A percentile compares a stretch with the other conserved stretches of the same genome.
phyloP scores from a whole-genome alignment of 768 basidiomycete species.

The Royoungia palumana region DNA sequence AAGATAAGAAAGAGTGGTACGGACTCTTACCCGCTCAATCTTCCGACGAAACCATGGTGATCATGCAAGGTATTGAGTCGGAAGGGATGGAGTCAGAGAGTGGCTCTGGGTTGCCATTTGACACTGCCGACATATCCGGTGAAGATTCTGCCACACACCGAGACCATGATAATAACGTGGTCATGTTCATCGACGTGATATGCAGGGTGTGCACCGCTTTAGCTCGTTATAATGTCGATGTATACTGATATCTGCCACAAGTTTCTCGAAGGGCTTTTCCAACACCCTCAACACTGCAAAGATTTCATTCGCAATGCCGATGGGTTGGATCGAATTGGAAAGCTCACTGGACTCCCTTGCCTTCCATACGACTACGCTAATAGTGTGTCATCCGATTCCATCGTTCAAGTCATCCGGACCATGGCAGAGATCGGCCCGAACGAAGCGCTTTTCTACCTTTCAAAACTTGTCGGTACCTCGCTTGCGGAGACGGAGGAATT shows the following conservation, averaged over 20 bases:
- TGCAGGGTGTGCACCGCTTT: slow-evolving; percentile 56
- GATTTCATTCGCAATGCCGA: slow-evolving; percentile 81
- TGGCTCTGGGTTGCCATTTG: slow-evolving; percentile 16
- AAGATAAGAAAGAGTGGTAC: slow-evolving; percentile 68
- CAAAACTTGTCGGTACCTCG: slow-evolving; percentile 66
- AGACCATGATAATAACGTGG: slow-evolving; percentile 70
- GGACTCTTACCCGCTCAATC: slow-evolving; percentile 39
- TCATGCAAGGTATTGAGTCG: slow-evolving; percentile 48
- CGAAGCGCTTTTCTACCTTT: slow-evolving; percentile 68
- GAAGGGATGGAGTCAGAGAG: slow-evolving; percentile 19
- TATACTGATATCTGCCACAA: slow-evolving; percentile 28
- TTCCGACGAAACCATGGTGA: slow-evolving; percentile 31
- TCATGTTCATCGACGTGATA: slow-evolving; percentile 76
- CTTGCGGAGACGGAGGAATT: slow-evolving; percentile 67
- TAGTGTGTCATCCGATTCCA: slow-evolving; percentile 79
- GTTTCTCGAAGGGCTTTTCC: slow-evolving; percentile 95
- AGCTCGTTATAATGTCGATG: background rate
- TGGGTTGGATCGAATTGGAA: slow-evolving; percentile 70
- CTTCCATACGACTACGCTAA: slow-evolving; percentile 87
- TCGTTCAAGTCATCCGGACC: slow-evolving; percentile 85
- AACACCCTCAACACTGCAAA: slow-evolving; percentile 83
- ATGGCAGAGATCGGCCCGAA: slow-evolving; percentile 84
- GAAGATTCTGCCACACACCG: slow-evolving; percentile 41
- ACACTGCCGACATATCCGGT: slow-evolving; percentile 13
- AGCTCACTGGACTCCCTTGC: slow-evolving; percentile 78